phyloP scores from a whole-genome alignment of 2,329 filamentous ascomycete genomes.

The Colletotrichum orbiculare region DNA sequence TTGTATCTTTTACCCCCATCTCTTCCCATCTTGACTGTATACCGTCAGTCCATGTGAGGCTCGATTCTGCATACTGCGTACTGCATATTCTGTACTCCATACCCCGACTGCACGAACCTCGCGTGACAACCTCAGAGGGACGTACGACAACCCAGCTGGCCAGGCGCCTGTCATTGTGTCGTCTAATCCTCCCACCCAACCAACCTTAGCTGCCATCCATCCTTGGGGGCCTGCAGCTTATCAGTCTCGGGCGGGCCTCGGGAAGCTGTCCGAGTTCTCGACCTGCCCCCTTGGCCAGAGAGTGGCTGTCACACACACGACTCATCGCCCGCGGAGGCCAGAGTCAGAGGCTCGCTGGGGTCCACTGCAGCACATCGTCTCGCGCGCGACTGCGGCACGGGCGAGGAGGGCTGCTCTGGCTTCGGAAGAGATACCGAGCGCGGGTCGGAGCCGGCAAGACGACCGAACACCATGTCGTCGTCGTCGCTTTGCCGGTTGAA shows the following conservation, averaged over 20 bases:
- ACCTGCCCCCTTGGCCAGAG: conserved; percentile 4
- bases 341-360: conserved; percentile 31
- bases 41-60: not conserved
- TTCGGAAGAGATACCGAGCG: not conserved
- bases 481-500: conserved; percentile 21
- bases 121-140: too few relatives aligned
- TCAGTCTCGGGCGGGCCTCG: conserved; percentile 31
- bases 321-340: not conserved
- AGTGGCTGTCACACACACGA: not conserved
- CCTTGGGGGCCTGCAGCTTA: conserved; percentile 18
- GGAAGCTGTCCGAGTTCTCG: conserved; percentile 25
- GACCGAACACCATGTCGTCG: not conserved
- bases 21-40: not conserved
- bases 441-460: too few relatives aligned
- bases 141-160: not conserved
- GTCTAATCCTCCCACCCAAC: conserved; percentile 7
- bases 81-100: too few relatives aligned
- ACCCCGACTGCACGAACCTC: too few relatives aligned
- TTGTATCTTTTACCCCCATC: conserved; percentile 13
- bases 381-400: conserved; percentile 14
- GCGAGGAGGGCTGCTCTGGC: not conserved
- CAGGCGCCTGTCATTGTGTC: conserved; percentile 2
- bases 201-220: too few relatives aligned
- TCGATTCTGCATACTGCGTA: not conserved
- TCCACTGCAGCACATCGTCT: conserved; percentile 15